Conservation (phyloP, 345 rosid species). For the Brassica nigra region DNA sequence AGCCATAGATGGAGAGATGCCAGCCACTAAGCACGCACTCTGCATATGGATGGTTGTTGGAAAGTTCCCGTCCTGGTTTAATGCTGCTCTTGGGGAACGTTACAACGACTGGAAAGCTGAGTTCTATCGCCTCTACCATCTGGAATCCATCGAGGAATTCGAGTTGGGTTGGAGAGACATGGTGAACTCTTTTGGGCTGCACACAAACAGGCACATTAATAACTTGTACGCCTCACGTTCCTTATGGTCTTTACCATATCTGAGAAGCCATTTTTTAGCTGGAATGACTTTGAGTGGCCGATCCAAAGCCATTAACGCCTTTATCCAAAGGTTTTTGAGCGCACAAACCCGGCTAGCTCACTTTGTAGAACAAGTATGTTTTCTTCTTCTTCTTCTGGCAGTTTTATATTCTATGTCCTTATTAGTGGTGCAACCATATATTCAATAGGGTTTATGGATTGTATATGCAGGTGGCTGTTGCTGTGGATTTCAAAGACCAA, state of each 20-base stretch:
- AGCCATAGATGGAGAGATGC: conserved; percentile 86
- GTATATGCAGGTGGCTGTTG: conserved; percentile 67
- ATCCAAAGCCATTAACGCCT: conserved; percentile 83
- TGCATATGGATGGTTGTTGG: conserved; percentile 98
- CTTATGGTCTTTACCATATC: conserved; percentile 85
- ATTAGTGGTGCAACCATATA: not conserved
- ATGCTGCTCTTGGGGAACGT: conserved; percentile 86
- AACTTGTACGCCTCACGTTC: conserved; percentile 70
- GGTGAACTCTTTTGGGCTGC: conserved; percentile 81
- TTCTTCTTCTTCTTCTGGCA: conserved; percentile 32
- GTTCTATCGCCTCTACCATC: conserved; percentile 78
- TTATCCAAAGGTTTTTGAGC: conserved; percentile 88
- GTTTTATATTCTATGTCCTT: not conserved
- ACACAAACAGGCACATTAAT: conserved; percentile 77
- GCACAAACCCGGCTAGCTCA: conserved; percentile 91
- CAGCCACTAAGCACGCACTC: conserved; percentile 80
- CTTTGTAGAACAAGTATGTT: conserved; percentile 84
- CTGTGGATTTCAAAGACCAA: conserved; percentile 92
- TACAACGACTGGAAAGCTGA: conserved; percentile 96
- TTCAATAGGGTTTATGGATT: not conserved
- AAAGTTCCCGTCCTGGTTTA: conserved; percentile 95
- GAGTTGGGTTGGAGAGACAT: conserved; percentile 93
- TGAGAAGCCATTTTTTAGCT: conserved; percentile 85
- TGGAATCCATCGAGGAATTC: conserved; percentile 80
- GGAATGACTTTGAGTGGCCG: conserved; percentile 77